Conservation (phyloP, 1,139 yeast species). For the Suhomyces bribrorum region DNA sequence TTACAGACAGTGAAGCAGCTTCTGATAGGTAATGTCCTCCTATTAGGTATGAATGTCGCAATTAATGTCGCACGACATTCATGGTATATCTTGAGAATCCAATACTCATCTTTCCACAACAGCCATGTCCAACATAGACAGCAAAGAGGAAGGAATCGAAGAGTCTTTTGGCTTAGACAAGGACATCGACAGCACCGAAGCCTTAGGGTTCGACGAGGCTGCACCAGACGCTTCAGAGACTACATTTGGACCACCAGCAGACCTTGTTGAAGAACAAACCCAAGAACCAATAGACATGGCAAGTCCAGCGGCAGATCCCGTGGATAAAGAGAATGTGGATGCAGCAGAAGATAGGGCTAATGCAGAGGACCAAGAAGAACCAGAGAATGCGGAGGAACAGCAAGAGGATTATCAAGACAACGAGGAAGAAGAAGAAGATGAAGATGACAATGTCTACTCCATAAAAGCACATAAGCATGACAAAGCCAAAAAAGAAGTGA, state of each 20-base stretch:
- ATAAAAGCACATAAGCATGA: slow-evolving; percentile 33
- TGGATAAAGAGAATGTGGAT: background rate
- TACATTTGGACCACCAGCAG: background rate
- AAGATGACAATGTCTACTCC: slow-evolving; percentile 31
- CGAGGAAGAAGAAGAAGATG: slow-evolving; percentile 2
- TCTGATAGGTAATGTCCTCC: too few relatives aligned
- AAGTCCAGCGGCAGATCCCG: background rate
- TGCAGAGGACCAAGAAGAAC: background rate
- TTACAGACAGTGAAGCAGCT: too few relatives aligned
- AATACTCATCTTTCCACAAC: slow-evolving; percentile 1
- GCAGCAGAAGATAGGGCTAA: background rate
- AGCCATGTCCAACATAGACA: slow-evolving; percentile 8
- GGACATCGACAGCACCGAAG: background rate
- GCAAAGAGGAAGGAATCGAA: slow-evolving; percentile 2
- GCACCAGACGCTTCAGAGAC: slow-evolving; percentile 13
- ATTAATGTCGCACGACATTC: slow-evolving; percentile 7
- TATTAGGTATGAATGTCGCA: too few relatives aligned
- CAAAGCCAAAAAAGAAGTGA: slow-evolving; percentile 24
- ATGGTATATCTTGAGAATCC: background rate
- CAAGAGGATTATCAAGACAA: background rate
- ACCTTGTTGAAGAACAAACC: slow-evolving; percentile 9
- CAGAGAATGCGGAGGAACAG: background rate
- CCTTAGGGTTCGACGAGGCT: slow-evolving; percentile 10
- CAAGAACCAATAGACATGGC: slow-evolving; percentile 5
- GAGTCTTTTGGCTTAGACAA: slow-evolving; percentile 5